Evolutionary conservation across 2,329 filamentous ascomycete species (phyloP).

Genomic region (Talaromyces islandicus): DNA sequence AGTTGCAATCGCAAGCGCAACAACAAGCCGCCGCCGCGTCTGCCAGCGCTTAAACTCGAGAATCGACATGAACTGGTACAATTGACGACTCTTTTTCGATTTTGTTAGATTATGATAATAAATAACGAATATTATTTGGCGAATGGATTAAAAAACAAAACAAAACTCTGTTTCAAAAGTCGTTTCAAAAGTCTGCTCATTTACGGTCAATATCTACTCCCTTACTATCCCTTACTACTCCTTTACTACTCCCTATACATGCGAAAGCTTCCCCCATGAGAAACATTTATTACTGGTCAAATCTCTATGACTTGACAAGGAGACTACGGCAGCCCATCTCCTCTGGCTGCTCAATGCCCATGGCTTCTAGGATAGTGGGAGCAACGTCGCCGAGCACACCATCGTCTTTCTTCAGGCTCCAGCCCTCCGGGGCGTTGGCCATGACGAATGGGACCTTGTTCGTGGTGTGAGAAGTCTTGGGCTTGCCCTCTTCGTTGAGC

Average conservation of each 20-base stretch:
- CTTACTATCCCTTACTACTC: too few species aligned
- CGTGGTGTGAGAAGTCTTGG: constrained; percentile 95
- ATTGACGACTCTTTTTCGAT: background rate
- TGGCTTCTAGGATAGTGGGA: constrained; percentile 82
- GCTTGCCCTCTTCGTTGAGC: constrained; percentile 91
- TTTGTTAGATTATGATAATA: background rate
- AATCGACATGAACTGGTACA: background rate
- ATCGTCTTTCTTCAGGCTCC: constrained; percentile 73
- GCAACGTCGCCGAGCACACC: constrained; percentile 97
- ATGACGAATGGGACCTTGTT: constrained; percentile 98
- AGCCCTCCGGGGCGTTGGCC: constrained; percentile 89
- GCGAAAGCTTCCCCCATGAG: background rate
- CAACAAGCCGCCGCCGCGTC: constrained; percentile 26
- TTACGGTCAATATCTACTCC: background rate
- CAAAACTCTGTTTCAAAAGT: too few species aligned
- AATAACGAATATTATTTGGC: background rate
- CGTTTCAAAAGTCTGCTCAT: background rate
- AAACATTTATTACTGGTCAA: background rate
- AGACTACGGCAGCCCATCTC: constrained; percentile 89
- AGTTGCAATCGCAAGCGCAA: constrained; percentile 22
- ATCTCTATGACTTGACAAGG: constrained; percentile 59
- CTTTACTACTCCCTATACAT: background rate
- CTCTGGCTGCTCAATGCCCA: constrained; percentile 84
- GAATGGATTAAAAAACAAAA: background rate
- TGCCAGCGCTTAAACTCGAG: constrained; percentile 24